Base-by-base conservation (phyloP, 768 basidiomycete genomes). In the Pisolithus microcarpus region DNA sequence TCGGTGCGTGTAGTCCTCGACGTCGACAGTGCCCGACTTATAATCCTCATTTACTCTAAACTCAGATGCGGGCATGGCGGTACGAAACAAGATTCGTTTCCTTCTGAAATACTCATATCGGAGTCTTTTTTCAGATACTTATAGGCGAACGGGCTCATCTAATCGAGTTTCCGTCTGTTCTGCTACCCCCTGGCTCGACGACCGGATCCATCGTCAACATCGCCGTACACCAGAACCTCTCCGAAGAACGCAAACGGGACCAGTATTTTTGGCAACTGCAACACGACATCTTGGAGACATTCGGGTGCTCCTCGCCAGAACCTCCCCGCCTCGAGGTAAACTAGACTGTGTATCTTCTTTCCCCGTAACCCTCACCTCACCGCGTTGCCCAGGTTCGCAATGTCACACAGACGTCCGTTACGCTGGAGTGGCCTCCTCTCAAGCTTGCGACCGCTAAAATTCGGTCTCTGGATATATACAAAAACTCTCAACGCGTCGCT, bases 161-260 rank as follows among this genome's bases (percentile, higher is more conserved):
- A 34, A 95, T 99, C 60, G 95, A 99, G 69, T 99, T 98, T 67
- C 96, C 96, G 1, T 98, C 96, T 0, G 77, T 99, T 38, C 79
- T 98, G 1, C 74, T 98, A 7, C 96, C 96, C 1, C 89, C 93
- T 0, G 94, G 94, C 13, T 85, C 91, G 1, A 84, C 87, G 8
- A 82, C 94, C 0, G 96, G 96, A 5, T 96, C 92, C 18, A 97
- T 99, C 58, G 91, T 99, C 59, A 96, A 92, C 65, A 98, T 98
- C 67, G 84, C 93, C 2, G 94, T 98, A 13, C 81, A 90, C 62
- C 86, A 92, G 56, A 96, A 99, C 64, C 68, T 81, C 30, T 64
- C 74, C 0, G 93, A 95, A 60, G 96, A 99, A 66, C 80, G 84
- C 58, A 79, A 82, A 55, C 80, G 91, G 53, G 85, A 91, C 52